Base-by-base conservation (phyloP, 2,329 filamentous ascomycete species). In the Verticillium isaacii region DNA sequence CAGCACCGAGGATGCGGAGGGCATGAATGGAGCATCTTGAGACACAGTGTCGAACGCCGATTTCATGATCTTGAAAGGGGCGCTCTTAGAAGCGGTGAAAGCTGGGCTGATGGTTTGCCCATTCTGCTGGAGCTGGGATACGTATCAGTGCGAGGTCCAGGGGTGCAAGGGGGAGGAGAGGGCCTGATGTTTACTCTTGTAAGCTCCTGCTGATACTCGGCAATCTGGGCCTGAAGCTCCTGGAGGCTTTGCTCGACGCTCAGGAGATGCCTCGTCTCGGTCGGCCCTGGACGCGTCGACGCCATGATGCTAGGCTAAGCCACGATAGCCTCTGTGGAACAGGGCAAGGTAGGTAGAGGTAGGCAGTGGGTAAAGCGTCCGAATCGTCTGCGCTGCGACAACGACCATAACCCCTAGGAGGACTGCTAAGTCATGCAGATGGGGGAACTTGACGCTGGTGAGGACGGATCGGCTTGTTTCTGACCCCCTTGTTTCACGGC, bases 241-340 rank as follows among this genome's bases (percentile, higher is more conserved):
- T 81, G 82, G 55, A 93, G 70, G 2, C 90, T 92, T 60, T 84
- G 82, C 62, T 91, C 85, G 55, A 94, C 77, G 68, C 82, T 85
- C 52, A 79, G 71, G 59, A 81, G 76, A 64, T 87, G 80, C 61
- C 76, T 75, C 25, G 71, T 68, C 50, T 73, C 74, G 12, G 41
- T 34, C 41, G 58, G 15, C 23, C 25, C 19, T 23, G 9, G 25
- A 32, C 54, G 36, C 32, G 32, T 23, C 19, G 32, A 32, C 15
- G 55, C 55, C 34, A 37, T 57, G 32, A 8, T 37, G 19, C 17
- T 14, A 25, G n/a, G 45, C 19, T 9, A 19, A 25, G 45, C 23
- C 39, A 19, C 8, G 45, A 52, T 52, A 23, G 45, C 45, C 19
- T 52, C 45, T 12, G 45, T 25, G 11, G 19, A 6, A 12, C 45